Percentiles rank a stretch among this genome's conserved stretches.
These are phyloP conservation scores for Betula pendula DNA, from an alignment of 306 rosid species.

Conservation along the genomic window DNA sequence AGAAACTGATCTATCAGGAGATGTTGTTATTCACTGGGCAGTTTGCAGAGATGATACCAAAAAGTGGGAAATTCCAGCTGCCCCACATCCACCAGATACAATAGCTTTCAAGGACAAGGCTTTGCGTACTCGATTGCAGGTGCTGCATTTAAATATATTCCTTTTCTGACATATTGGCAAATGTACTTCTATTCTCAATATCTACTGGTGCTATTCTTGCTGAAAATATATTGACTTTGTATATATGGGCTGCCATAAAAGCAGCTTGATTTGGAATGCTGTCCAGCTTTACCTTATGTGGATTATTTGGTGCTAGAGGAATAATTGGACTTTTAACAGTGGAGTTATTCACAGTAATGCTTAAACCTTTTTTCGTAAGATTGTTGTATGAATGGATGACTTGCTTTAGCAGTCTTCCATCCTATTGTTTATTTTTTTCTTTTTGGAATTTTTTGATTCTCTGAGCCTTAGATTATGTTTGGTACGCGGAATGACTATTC, in stretches of 20 bases:
- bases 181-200: conserved; percentile 6
- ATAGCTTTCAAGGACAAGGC: conserved; percentile 67
- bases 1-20: conserved; percentile 80
- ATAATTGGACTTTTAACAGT: background rate
- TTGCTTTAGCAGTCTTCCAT: background rate
- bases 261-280: background rate
- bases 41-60: conserved; percentile 71
- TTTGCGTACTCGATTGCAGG: conserved; percentile 79
- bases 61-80: conserved; percentile 82
- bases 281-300: background rate
- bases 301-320: background rate
- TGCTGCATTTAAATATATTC: conserved; percentile 18
- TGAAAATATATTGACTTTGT: background rate
- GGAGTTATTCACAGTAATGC: background rate
- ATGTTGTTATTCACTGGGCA: conserved; percentile 86
- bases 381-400: background rate
- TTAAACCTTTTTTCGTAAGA: background rate
- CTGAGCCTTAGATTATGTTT: too few relatives aligned
- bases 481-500: too few relatives aligned
- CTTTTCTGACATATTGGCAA: conserved; percentile 3
- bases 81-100: conserved; percentile 78
- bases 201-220: background rate
- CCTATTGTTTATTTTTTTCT: background rate
- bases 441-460: background rate
- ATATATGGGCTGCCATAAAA: background rate